Conservation (phyloP, 257 asterid species). For the Solanum pennellii region DNA sequence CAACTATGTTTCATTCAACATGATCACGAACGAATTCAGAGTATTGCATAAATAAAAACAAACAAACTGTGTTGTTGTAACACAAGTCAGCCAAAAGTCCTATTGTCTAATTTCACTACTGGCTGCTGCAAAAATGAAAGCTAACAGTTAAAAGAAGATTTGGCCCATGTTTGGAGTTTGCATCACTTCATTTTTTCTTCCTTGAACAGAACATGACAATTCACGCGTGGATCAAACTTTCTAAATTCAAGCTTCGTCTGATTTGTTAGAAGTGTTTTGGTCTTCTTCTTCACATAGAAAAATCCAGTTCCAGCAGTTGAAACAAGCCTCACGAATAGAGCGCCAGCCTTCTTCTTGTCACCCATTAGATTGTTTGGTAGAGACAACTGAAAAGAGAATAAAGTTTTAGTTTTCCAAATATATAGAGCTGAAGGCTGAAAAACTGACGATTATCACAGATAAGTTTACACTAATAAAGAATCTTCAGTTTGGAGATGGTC, state of each 20-base stretch:
- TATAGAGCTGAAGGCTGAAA: not conserved
- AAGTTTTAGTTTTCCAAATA: not conserved
- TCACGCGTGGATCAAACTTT: not conserved
- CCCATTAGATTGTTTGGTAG: not conserved
- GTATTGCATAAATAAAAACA: not conserved
- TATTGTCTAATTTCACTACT: not conserved
- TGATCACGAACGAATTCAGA: not conserved
- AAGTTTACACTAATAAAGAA: not conserved
- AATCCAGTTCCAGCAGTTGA: not conserved
- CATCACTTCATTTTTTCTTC: not conserved
- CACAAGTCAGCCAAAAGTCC: not conserved
- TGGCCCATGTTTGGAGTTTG: not conserved
- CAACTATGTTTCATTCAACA: not conserved
- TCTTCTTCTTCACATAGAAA: conserved; percentile 7
- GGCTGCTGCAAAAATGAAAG: not conserved
- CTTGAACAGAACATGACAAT: not conserved
- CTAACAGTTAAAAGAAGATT: not conserved
- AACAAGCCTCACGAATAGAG: not conserved
- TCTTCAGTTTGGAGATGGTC: not conserved
- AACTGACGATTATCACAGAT: not conserved
- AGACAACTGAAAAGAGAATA: not conserved
- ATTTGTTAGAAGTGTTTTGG: not conserved
- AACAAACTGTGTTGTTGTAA: not conserved
- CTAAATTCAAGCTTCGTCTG: not conserved
- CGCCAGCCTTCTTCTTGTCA: conserved; percentile 1